Base-by-base conservation (phyloP, 257 asterid genomes). In the Gentiana dahurica region DNA sequence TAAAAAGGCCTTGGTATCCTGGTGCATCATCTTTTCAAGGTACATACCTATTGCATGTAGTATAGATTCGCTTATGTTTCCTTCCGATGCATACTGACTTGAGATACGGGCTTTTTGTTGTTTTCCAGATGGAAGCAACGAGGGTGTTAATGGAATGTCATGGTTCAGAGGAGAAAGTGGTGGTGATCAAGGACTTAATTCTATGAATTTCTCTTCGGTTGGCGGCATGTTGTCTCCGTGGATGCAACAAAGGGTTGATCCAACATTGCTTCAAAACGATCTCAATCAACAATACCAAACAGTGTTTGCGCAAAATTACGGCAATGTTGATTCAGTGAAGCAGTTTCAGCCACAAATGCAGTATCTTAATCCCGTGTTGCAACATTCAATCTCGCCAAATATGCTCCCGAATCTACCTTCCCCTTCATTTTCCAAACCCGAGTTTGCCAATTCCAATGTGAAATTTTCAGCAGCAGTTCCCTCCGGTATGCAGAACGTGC, bases 21-120 rank as follows among this genome's bases (percentile, higher is more conserved):
- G 98, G 98, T 48, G 94, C 81, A 24, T 79, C 96, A 48, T 85
- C 96, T 61, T 87, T 77, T 69, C 95, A 83, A 77, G 98, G 98
- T 91, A 78, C 62, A 36, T 24, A 6, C 9, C 12, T 3, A 7
- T 10, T 24, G 24, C 24, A 24, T 24, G 24, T 24, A 24, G 24
- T 24, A 24, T 24, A 24, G 24, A 24, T 24, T 24, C 24, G 24
- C 24, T 24, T 24, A 24, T 24, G 24, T 24, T 24, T 24, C 24
- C 24, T 24, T 24, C 24, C 24, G 24, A 24, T 24, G 24, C 24
- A 24, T 24, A 24, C 24, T 24, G 24, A 24, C 24, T 24, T 24
- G 24, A 24, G 24, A 41, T 41, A 5, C 2, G 46, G 9, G 9
- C 5, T 34, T 47, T 55, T 6, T 65, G 65, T 54, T 62, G 50